A percentile compares a stretch with the other conserved stretches of the same genome.
Evolutionary conservation across 805 yeast species (phyloP).

Genomic region (Spencermartinsiella europaea): DNA sequence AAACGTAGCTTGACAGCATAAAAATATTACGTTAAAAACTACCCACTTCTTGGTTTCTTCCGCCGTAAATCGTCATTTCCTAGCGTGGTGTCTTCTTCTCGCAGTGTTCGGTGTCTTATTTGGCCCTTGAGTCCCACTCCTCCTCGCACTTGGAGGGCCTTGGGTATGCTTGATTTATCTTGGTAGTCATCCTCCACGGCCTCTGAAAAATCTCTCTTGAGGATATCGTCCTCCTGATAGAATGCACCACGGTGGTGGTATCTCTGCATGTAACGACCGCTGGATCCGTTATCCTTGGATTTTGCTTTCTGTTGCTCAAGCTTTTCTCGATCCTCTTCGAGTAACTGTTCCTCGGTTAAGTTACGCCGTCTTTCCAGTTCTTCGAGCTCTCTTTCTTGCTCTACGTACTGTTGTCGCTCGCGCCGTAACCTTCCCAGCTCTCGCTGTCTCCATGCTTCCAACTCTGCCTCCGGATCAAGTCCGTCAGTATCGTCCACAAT

Average conservation of each 20-base stretch:
- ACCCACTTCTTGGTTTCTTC: not conserved
- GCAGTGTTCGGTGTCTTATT: constrained; percentile 25
- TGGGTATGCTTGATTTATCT: constrained; percentile 27
- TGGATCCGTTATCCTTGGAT: constrained; percentile 6
- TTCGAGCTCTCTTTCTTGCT: constrained; percentile 33
- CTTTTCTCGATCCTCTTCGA: constrained; percentile 15
- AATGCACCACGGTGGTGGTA: constrained; percentile 34
- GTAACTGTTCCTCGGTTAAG: constrained; percentile 24
- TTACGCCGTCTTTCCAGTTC: constrained; percentile 30
- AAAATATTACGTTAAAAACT: too few species aligned
- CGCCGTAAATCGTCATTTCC: not conserved
- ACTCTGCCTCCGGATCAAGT: constrained; percentile 46
- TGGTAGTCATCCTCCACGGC: constrained; percentile 29
- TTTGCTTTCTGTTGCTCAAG: constrained; percentile 16
- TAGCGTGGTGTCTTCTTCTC: constrained; percentile 30
- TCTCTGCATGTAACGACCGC: constrained; percentile 23
- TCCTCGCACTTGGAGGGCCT: constrained; percentile 28
- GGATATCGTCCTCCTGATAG: constrained; percentile 31
- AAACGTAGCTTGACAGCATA: too few species aligned
- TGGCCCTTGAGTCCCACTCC: constrained; percentile 30
- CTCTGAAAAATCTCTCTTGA: constrained; percentile 31
- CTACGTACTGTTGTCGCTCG: constrained; percentile 33
- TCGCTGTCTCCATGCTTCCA: constrained; percentile 38
- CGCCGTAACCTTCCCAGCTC: constrained; percentile 37
- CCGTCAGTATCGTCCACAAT: constrained; percentile 58